Conservation (phyloP, 2,329 filamentous ascomycete species). For the Tolypocladium ovalisporum region DNA sequence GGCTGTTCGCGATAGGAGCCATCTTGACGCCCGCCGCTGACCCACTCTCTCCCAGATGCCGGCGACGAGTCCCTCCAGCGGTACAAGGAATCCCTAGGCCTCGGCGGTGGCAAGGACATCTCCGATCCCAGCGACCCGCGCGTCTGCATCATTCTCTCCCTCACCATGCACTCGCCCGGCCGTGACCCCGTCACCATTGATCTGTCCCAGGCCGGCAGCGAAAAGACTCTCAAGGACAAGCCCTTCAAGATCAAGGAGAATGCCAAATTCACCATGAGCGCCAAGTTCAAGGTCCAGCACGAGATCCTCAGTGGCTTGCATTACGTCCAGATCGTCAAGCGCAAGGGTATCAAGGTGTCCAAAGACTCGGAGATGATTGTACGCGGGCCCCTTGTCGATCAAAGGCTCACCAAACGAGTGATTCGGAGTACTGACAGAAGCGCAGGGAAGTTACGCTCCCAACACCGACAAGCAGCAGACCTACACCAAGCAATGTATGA, state of each 20-base stretch:
- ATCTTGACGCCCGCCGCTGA: neutral
- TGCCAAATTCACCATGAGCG: slow-evolving; percentile 87
- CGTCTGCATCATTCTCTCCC: slow-evolving; percentile 85
- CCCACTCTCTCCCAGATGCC: slow-evolving; percentile 32
- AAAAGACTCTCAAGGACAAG: slow-evolving; percentile 72
- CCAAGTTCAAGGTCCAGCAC: slow-evolving; percentile 90
- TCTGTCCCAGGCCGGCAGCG: slow-evolving; percentile 60
- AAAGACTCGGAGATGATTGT: slow-evolving; percentile 99
- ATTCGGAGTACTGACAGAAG: neutral
- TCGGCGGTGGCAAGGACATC: slow-evolving; percentile 61
- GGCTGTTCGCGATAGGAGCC: neutral
- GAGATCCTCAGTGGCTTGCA: slow-evolving; percentile 91
- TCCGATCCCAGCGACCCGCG: slow-evolving; percentile 73
- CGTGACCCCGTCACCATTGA: slow-evolving; percentile 83
- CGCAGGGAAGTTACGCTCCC: slow-evolving; percentile 80
- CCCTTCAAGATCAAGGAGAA: slow-evolving; percentile 98
- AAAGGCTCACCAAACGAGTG: neutral
- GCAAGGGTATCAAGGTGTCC: slow-evolving; percentile 74
- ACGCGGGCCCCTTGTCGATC: slow-evolving; percentile 22
- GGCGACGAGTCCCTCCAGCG: slow-evolving; percentile 90
- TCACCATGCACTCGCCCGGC: slow-evolving; percentile 77
- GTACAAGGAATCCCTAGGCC: slow-evolving; percentile 94
- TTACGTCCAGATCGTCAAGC: slow-evolving; percentile 89
- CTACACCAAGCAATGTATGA: slow-evolving; percentile 88
- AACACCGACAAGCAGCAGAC: slow-evolving; percentile 78